Base-by-base conservation (phyloP, 106 monocot species). In the Narthecium ossifragum region DNA sequence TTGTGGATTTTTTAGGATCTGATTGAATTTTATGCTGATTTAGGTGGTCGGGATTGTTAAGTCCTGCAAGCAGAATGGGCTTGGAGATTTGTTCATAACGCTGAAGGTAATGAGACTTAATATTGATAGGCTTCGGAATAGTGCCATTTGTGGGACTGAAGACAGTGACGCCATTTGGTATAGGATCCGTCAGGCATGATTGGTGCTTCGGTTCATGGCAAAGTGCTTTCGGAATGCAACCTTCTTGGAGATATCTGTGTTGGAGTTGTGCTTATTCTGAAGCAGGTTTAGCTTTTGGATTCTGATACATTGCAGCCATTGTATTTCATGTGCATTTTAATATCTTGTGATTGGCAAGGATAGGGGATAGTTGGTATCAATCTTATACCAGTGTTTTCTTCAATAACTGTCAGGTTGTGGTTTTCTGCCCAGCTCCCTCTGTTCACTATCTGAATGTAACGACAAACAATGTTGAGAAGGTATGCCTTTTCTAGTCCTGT, bases 181-280 rank as follows among this genome's bases (percentile, higher is more conserved):
- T 64, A 94, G 93, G 93, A 94, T 80, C 82, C 82, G 9, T 80
- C 89, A 1, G 88, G 82, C n/a, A 78, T 37, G n/a, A 78, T 94
- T 32, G 72, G 70, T 49, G 93, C 93, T 56, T 75, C 72, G 24
- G 37, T 89, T 24, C 88, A 94, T 51, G 67, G 66, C 15, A 82
- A 67, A 52, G 82, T 75, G 27, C 27, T 89, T 17, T 43, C n/a
- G 10, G 75, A 83, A 24, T 41, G 57, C 41, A 69, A 63, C 21
- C 59, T 84, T 55, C 59, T 67, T 45, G 51, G 59, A 17, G 80
- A 85, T 26, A 60, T 93, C 26, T 61, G 72, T 22, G 77, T 94
- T 56, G 93, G 89, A 8, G 82, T 66, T 75, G 80, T 78, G 37
- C 55, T 94, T 37, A 57, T 89, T 68, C 72, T 93, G 26, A 75